phyloP scores from a whole-genome alignment of 139 green algal species.

The Tetraselmis striata region DNA sequence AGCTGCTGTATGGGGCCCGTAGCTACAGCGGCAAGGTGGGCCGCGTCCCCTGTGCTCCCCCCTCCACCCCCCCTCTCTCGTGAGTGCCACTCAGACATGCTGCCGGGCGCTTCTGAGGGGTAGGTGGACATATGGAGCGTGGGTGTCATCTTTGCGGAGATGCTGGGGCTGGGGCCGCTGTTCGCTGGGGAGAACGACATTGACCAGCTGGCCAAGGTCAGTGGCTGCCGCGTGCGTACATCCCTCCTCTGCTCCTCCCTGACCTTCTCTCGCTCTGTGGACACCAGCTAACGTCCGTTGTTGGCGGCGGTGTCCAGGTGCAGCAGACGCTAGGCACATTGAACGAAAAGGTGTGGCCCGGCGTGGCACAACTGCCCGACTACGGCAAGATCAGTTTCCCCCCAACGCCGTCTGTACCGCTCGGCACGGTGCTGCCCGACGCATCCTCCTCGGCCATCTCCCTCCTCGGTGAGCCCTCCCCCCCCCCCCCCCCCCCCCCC shows the following conservation, averaged over 20 bases:
- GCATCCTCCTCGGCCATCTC: background rate
- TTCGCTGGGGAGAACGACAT: slow-evolving; percentile 12
- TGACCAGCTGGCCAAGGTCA: slow-evolving; percentile 12
- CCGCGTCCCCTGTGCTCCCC: no score
- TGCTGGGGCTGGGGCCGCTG: background rate
- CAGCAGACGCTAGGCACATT: background rate
- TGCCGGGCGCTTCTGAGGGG: no score
- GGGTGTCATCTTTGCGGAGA: slow-evolving; percentile 6
- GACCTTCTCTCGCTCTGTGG: no score
- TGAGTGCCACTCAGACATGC: no score
- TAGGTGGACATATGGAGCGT: background rate
- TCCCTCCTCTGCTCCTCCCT: no score
- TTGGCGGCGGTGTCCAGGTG: no score
- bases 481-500: no score
- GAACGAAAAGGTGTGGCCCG: slow-evolving; percentile 4
- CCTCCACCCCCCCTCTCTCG: no score
- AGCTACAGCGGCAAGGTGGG: slow-evolving; percentile 9
- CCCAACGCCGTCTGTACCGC: background rate
- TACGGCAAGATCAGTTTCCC: slow-evolving; percentile 15
- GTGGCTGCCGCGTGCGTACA: no score
- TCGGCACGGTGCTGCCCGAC: background rate
- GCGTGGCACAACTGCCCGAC: background rate
- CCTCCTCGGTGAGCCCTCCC: background rate
- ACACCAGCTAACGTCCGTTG: no score
- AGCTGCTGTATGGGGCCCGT: slow-evolving; percentile 6